Evolutionary conservation across 768 basidiomycete species (phyloP).

Genomic region (Tylopilus sp.): DNA sequence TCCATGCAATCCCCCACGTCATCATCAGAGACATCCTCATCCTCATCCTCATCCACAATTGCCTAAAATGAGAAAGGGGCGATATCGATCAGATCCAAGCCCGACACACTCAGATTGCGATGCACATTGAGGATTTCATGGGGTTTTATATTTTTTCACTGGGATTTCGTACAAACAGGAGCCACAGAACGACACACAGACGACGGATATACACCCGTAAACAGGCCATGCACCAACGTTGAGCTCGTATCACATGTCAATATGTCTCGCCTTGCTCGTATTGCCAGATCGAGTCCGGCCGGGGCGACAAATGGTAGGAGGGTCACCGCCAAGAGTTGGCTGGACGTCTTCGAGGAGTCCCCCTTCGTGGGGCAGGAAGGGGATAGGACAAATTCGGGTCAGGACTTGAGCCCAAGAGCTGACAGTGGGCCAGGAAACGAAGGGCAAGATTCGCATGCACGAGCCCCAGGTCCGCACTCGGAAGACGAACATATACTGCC

Average conservation of each 20-base stretch:
- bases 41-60: not conserved
- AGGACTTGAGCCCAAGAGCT: not conserved
- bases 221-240: not conserved
- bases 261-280: not conserved
- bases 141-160: not conserved
- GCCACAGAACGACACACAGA: not conserved
- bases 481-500: slow-evolving; percentile 12
- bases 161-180: not conserved
- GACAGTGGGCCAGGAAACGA: not conserved
- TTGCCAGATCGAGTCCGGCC: not conserved
- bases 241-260: not conserved
- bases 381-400: no score
- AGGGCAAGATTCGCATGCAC: slow-evolving; percentile 5
- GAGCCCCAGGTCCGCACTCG: slow-evolving; percentile 10
- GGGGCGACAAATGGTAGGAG: no score
- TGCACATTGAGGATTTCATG: not conserved
- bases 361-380: not conserved
- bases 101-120: no score
- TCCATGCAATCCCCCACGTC: no score
- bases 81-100: no score
- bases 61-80: not conserved
- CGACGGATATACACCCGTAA: not conserved
- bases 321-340: not conserved
- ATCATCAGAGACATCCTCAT: not conserved
- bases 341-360: not conserved